These are phyloP conservation scores for Diaporthe sp. DNA, from an alignment of 2,329 filamentous ascomycete species.

Conservation along the genomic window DNA sequence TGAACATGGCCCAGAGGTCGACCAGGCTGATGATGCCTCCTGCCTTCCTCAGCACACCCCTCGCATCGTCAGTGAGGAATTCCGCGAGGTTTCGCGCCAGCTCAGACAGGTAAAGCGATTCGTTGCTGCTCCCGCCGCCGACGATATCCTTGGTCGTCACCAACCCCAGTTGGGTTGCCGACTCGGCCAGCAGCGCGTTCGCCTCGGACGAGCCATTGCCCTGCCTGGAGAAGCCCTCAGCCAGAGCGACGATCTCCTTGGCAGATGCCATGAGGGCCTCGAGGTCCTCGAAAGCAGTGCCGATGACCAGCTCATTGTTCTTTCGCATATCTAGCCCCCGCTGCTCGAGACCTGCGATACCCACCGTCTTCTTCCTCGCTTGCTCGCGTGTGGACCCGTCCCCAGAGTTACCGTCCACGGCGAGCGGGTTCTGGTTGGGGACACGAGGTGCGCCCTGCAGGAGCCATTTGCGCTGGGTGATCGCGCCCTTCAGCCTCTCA, in stretches of 20 bases:
- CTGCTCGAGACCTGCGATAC: conserved; percentile 93
- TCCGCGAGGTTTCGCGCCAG: conserved; percentile 88
- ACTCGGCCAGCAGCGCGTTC: conserved; percentile 82
- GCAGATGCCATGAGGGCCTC: conserved; percentile 98
- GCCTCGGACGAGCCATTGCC: conserved; percentile 76
- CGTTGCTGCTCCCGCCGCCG: conserved; percentile 78
- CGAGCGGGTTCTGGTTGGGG: conserved; percentile 70
- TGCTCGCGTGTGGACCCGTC: conserved; percentile 39
- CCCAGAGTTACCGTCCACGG: conserved; percentile 55
- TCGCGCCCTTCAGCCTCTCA: conserved; percentile 87
- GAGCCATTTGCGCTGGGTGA: conserved; percentile 96
- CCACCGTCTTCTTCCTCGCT: conserved; percentile 73
- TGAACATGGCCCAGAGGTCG: conserved; percentile 95
- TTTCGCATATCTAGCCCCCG: conserved; percentile 86
- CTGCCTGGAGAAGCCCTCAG: conserved; percentile 86
- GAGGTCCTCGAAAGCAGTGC: conserved; percentile 94
- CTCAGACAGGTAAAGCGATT: conserved; percentile 91
- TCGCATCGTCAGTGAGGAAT: conserved; percentile 87
- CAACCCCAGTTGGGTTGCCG: conserved; percentile 85
- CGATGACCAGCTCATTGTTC: conserved; percentile 94
- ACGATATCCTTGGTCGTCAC: conserved; percentile 97
- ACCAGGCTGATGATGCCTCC: conserved; percentile 92
- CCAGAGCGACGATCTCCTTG: conserved; percentile 94
- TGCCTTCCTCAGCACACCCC: conserved; percentile 82
- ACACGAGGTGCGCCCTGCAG: conserved; percentile 90